phyloP scores from a whole-genome alignment of 768 basidiomycete genomes.

The Lactifluus echinatus region DNA sequence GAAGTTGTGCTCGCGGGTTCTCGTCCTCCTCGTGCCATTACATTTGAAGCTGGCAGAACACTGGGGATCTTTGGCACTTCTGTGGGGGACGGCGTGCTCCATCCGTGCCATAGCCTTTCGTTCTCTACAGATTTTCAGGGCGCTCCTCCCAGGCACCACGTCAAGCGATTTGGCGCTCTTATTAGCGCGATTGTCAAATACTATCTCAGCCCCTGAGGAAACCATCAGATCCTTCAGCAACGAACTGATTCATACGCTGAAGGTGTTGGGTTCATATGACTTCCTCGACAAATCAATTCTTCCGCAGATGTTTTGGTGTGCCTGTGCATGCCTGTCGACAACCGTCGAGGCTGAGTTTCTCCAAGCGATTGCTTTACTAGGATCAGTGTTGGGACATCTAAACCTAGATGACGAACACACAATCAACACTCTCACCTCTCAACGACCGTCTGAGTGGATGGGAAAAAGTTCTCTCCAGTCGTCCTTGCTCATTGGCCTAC shows the following conservation, averaged over 20 bases:
- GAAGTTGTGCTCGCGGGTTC: constrained; percentile 53
- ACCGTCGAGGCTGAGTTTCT: constrained; percentile 74
- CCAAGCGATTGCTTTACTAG: constrained; percentile 56
- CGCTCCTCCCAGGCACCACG: constrained; percentile 63
- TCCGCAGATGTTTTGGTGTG: constrained; percentile 85
- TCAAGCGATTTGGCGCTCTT: constrained; percentile 68
- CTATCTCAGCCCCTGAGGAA: constrained; percentile 65
- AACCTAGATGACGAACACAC: constrained; percentile 64
- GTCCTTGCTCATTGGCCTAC: constrained; percentile 63
- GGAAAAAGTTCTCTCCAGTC: constrained; percentile 58
- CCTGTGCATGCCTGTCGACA: constrained; percentile 72
- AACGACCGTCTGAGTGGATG: constrained; percentile 65
- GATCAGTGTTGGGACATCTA: constrained; percentile 54
- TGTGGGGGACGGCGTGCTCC: constrained; percentile 82
- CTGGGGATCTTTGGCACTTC: constrained; percentile 74
- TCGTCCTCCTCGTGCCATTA: constrained; percentile 60
- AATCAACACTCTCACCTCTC: constrained; percentile 57
- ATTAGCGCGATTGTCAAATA: constrained; percentile 76
- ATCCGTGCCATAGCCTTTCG: constrained; percentile 81
- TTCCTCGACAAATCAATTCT: constrained; percentile 54
- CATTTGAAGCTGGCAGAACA: constrained; percentile 58
- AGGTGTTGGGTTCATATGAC: constrained; percentile 45
- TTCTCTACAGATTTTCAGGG: constrained; percentile 84
- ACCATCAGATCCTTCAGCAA: constrained; percentile 77
- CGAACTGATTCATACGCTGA: constrained; percentile 74